A percentile compares a stretch with the other conserved stretches of the same genome.
phyloP scores from a whole-genome alignment of 768 basidiomycete species.

The Pleurotus salmoneostramineus region DNA sequence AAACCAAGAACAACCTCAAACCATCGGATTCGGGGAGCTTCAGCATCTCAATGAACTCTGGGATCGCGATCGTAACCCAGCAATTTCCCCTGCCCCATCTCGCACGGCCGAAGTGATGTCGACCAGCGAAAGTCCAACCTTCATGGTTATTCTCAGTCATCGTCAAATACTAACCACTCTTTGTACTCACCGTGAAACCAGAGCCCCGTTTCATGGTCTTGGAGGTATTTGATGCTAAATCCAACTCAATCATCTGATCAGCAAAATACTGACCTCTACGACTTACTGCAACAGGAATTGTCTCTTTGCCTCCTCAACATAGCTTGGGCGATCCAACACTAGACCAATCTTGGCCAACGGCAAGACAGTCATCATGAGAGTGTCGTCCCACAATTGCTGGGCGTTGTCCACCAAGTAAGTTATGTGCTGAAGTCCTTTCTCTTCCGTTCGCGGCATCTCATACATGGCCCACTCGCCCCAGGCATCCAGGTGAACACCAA shows the following conservation, averaged over 20 bases:
- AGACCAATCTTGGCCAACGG: constrained; percentile 53
- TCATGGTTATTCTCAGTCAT: neutral
- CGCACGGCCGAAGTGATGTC: constrained; percentile 42
- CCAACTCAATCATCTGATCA: neutral
- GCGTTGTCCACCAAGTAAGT: constrained; percentile 37
- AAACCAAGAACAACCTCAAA: constrained; percentile 34
- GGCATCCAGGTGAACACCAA: constrained; percentile 33
- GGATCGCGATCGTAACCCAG: constrained; percentile 45
- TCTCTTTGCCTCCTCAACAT: constrained; percentile 52
- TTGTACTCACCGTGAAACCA: constrained; percentile 41
- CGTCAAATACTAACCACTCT: neutral
- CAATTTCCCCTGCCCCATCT: constrained; percentile 55
- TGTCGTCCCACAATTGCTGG: constrained; percentile 56
- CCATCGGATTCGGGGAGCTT: constrained; percentile 36
- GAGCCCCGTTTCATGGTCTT: constrained; percentile 37
- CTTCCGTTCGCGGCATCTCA: constrained; percentile 41
- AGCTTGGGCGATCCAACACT: constrained; percentile 43
- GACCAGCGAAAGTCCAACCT: constrained; percentile 44
- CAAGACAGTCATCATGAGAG: constrained; percentile 55
- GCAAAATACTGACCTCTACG: neutral
- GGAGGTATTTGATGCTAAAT: constrained; percentile 38
- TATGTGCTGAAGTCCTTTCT: constrained; percentile 44
- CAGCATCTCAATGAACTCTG: constrained; percentile 46
- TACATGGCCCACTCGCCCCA: constrained; percentile 54
- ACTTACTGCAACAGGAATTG: constrained; percentile 46